Evolutionary conservation across 2,329 filamentous ascomycete genomes (phyloP).

Genomic region (Drechslerella coelobrocha): DNA sequence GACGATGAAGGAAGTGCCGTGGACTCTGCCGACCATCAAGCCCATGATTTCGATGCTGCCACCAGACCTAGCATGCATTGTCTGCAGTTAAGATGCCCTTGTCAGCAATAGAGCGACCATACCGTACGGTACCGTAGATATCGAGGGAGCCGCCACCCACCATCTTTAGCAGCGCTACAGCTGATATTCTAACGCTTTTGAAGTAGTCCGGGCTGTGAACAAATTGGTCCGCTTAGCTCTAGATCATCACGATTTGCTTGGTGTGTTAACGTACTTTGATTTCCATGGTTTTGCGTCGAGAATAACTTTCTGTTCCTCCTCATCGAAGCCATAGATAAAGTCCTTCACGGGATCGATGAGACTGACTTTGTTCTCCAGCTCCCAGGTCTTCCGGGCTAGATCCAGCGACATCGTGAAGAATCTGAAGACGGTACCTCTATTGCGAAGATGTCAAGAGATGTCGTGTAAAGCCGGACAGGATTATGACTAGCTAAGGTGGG

Average conservation of each 20-base stretch:
- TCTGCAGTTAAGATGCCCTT: conserved; percentile 21
- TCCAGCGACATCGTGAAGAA: conserved; percentile 38
- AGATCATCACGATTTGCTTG: not conserved
- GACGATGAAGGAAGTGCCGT: conserved; percentile 82
- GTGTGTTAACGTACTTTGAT: conserved; percentile 27
- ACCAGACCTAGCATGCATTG: conserved; percentile 94
- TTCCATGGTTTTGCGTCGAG: conserved; percentile 57
- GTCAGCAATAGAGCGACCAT: conserved; percentile 15
- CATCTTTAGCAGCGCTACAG: conserved; percentile 96
- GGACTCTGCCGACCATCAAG: conserved; percentile 87
- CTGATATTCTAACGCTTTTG: conserved; percentile 90
- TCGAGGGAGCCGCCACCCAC: no score
- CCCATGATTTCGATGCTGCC: conserved; percentile 96
- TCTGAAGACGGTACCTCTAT: not conserved
- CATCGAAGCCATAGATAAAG: conserved; percentile 85
- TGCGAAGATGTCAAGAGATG: not conserved
- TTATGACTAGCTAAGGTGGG: conserved; percentile 49
- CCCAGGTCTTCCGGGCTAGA: conserved; percentile 61
- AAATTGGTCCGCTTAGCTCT: not conserved
- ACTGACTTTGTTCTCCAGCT: conserved; percentile 84
- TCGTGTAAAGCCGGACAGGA: conserved; percentile 22
- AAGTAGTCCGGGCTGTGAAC: conserved; percentile 79
- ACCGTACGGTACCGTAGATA: no score
- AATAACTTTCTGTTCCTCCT: conserved; percentile 71
- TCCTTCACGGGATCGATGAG: conserved; percentile 87